Conservation (phyloP, 805 yeast genomes). For the Naumovozyma baii region DNA sequence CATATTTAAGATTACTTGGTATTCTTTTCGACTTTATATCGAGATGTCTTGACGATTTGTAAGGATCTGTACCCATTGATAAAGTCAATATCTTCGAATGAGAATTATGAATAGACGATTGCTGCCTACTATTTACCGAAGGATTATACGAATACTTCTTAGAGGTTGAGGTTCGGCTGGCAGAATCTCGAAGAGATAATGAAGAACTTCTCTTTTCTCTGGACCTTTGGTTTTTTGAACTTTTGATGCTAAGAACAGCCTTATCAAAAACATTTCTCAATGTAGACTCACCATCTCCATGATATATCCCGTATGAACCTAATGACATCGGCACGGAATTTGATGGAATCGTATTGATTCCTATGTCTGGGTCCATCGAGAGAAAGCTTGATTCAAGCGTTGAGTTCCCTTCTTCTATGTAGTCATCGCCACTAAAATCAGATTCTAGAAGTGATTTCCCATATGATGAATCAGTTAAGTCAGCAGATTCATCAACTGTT, state of each 20-base stretch:
- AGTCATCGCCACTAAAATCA: constrained; percentile 20
- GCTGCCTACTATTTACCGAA: background rate
- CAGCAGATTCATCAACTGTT: constrained; percentile 5
- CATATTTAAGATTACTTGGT: background rate
- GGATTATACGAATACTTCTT: constrained; percentile 11
- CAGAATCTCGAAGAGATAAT: constrained; percentile 4
- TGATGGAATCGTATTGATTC: constrained; percentile 13
- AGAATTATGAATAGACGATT: background rate
- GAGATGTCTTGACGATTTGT: constrained; percentile 5
- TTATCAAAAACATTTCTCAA: constrained; percentile 20
- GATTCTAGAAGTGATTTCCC: constrained; percentile 29
- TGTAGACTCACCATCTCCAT: constrained; percentile 20
- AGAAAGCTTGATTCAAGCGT: constrained; percentile 8
- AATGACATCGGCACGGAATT: constrained; percentile 21
- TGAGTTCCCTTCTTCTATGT: constrained; percentile 8
- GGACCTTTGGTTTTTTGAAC: constrained; percentile 3
- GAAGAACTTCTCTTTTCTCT: constrained; percentile 9
- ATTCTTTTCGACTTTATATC: constrained; percentile 1
- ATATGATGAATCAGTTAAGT: constrained; percentile 25
- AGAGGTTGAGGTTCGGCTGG: constrained; percentile 4
- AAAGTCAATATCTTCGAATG: constrained; percentile 6
- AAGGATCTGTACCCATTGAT: constrained; percentile 7
- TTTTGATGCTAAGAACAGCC: constrained; percentile 14
- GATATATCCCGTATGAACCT: constrained; percentile 17
- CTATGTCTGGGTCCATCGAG: constrained; percentile 15